Evolutionary conservation across 139 green algal species (phyloP).

Genomic region (Chlamydomonas asymmetrica): DNA sequence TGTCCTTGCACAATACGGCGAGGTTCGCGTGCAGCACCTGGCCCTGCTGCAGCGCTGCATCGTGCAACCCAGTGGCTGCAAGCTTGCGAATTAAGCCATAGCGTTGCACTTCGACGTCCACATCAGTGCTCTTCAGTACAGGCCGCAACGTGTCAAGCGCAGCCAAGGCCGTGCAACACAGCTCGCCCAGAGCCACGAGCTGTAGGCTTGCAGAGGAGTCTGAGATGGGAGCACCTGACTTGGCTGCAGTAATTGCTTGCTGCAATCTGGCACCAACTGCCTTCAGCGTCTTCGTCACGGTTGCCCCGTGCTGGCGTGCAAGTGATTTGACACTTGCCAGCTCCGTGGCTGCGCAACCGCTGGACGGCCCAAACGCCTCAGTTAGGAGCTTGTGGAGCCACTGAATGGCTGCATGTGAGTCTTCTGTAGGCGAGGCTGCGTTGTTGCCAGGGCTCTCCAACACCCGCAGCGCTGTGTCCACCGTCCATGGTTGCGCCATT

Average conservation of each 20-base stretch:
- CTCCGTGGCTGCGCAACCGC: no score
- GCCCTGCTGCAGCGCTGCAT: slow-evolving; percentile 31
- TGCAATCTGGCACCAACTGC: no score
- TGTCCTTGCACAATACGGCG: neutral
- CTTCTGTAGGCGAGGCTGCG: no score
- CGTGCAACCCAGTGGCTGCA: neutral
- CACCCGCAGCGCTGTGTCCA: no score
- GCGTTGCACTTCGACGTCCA: slow-evolving; percentile 30
- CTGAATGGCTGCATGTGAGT: no score
- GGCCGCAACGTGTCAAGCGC: slow-evolving; percentile 22
- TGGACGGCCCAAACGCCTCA: no score
- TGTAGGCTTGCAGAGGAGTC: no score
- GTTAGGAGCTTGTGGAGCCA: no score
- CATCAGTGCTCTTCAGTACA: slow-evolving; percentile 9
- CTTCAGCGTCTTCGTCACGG: neutral
- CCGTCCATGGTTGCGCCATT: no score
- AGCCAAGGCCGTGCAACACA: slow-evolving; percentile 17
- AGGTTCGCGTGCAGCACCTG: slow-evolving; percentile 19
- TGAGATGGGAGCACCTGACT: no score
- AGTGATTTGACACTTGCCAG: neutral
- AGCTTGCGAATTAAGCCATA: slow-evolving; percentile 46
- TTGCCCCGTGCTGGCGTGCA: neutral
- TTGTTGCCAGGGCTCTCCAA: no score
- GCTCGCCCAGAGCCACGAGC: slow-evolving; percentile 12
- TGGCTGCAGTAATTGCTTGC: no score